Evolutionary conservation across 1,284 basidiomycete species (phyloP).

Genomic region (Ustilago sp.): DNA sequence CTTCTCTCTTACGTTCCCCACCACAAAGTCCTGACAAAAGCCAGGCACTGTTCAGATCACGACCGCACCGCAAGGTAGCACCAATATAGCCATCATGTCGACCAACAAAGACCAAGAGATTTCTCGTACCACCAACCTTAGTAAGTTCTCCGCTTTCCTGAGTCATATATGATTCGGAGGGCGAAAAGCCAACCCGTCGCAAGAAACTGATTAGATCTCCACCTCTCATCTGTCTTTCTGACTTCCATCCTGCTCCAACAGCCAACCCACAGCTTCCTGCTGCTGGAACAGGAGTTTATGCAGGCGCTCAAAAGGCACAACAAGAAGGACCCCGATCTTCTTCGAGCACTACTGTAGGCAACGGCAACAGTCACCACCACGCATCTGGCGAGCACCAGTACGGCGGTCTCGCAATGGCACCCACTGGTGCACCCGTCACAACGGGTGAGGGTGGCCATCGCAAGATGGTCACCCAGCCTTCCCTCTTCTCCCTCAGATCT

Average conservation of each 20-base stretch:
- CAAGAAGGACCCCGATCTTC: constrained; percentile 7
- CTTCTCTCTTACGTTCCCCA: background rate
- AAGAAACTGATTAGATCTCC: background rate
- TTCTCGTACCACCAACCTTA: constrained; percentile 39
- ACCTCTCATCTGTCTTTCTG: background rate
- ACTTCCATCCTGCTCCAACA: constrained; percentile 1
- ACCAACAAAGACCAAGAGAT: constrained; percentile 8
- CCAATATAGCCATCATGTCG: constrained; percentile 14
- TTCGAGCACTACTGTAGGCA: constrained; percentile 18
- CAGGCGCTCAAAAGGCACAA: constrained; percentile 7
- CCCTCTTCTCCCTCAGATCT: constrained; percentile 35
- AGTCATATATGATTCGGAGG: background rate
- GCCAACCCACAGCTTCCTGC: constrained; percentile 36
- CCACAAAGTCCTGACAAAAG: background rate
- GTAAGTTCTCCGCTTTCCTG: constrained; percentile 10
- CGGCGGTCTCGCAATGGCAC: constrained; percentile 33
- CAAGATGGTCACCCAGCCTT: constrained; percentile 39
- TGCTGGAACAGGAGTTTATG: constrained; percentile 39
- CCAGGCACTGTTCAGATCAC: background rate
- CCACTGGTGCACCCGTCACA: constrained; percentile 42
- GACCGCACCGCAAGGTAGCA: constrained; percentile 3
- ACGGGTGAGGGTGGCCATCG: constrained; percentile 24
- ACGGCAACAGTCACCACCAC: background rate
- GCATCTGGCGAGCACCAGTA: constrained; percentile 14
- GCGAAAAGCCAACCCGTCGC: background rate